Evolutionary conservation across 306 rosid species (phyloP).

Genomic region (Ammopiptanthus mongolicus): DNA sequence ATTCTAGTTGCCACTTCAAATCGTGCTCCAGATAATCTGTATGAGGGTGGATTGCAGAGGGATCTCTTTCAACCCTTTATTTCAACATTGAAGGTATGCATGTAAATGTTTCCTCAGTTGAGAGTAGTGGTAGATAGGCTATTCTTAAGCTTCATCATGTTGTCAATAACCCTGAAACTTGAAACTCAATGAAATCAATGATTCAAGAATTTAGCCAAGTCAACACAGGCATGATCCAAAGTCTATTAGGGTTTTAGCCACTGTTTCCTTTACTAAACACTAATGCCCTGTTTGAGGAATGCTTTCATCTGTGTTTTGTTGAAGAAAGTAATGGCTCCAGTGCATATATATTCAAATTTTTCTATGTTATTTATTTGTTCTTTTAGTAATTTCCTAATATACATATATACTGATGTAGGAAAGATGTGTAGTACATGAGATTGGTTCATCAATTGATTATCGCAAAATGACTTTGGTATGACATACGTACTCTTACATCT

Average conservation of each 20-base stretch:
- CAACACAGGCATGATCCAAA: neutral
- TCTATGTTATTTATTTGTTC: neutral
- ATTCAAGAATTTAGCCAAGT: conserved; percentile 4
- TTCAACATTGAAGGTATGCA: conserved; percentile 67
- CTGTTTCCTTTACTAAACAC: neutral
- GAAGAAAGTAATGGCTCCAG: neutral
- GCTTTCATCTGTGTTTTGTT: conserved; percentile 11
- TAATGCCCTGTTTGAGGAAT: conserved; percentile 6
- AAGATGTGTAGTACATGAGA: conserved; percentile 80
- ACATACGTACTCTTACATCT: neutral
- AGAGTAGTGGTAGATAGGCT: conserved; percentile 9
- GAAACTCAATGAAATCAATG: neutral
- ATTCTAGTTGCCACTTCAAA: conserved; percentile 92
- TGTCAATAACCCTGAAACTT: neutral
- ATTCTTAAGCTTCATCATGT: conserved; percentile 6
- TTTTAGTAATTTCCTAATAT: conserved; percentile 3
- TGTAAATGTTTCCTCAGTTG: neutral
- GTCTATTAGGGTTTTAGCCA: conserved; percentile 2
- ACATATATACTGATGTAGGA: conserved; percentile 56
- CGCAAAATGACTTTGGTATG: conserved; percentile 92
- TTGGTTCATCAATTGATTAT: conserved; percentile 83
- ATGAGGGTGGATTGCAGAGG: conserved; percentile 96
- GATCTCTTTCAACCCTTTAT: conserved; percentile 94
- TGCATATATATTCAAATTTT: neutral
- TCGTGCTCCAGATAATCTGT: conserved; percentile 89